Conservation (phyloP, 805 yeast species). For the Metschnikowia orientalis region DNA sequence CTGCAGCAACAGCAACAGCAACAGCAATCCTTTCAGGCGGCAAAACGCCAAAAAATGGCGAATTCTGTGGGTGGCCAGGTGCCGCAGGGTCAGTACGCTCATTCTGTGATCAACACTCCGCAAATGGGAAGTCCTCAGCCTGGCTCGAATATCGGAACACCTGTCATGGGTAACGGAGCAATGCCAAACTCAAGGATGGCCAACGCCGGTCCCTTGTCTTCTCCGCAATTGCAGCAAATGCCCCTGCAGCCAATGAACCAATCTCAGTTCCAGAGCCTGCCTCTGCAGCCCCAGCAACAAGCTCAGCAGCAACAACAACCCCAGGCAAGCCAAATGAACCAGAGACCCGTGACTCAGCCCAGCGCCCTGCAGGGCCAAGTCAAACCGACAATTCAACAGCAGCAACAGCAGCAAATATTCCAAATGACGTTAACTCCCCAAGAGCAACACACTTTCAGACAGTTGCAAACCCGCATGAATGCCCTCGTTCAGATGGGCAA, state of each 20-base stretch:
- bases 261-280: not conserved
- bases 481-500: constrained; percentile 41
- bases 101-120: constrained; percentile 9
- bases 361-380: constrained; percentile 6
- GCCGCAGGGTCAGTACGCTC: constrained; percentile 11
- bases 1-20: constrained; percentile 14
- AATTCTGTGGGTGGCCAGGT: constrained; percentile 8
- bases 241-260: constrained; percentile 4
- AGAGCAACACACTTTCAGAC: constrained; percentile 40
- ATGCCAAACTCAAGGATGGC: constrained; percentile 9
- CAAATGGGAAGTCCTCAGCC: constrained; percentile 13
- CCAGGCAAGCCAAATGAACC: constrained; percentile 5
- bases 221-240: constrained; percentile 15
- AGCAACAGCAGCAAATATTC: constrained; percentile 45
- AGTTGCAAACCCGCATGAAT: constrained; percentile 36
- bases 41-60: constrained; percentile 15
- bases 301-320: constrained; percentile 10
- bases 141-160: constrained; percentile 14
- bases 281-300: too few species aligned
- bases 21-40: constrained; percentile 10
- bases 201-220: constrained; percentile 9
- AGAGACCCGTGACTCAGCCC: constrained; percentile 15
- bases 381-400: constrained; percentile 33
- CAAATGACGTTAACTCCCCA: constrained; percentile 37
- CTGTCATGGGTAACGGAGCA: constrained; percentile 12